Evolutionary conservation across 2,329 filamentous ascomycete species (phyloP), one percentile per base, ranked within the genome.

Genomic region (Fusarium dlaminii): DNA sequence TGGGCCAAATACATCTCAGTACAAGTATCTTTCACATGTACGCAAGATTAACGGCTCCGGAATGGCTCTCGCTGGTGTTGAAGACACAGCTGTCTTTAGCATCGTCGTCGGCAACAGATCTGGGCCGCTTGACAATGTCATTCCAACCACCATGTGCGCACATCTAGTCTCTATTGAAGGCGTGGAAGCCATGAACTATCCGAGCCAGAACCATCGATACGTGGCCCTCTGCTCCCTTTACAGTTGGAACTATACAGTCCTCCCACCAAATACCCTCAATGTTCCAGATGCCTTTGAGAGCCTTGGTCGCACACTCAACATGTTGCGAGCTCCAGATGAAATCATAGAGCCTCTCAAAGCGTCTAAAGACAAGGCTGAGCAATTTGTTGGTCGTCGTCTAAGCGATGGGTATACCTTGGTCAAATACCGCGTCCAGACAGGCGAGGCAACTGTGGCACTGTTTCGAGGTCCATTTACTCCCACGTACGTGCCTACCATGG

Each of bases 81-180:
- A 83, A 13, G 81, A 83, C 22, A 59, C 37, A 4, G 39, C 37
- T 1, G 36, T 62, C 5, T 85, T 82, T 40, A 74, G 68, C 13
- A 77, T 86, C 24, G 79, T 86, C 3, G 65, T 86, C 2, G 76
- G 77, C 5, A 68, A 78, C 43, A 79, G 84, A 10, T 75, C 78
- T 2, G 85, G 84, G 0, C 79, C 80, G 0, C 55, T 82, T 1
- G 68, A 79, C 22, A 79, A 72, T 22, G 36, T 29, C 6, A 18
- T 63, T 15, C 79, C 83, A 2, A 74, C 75, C 1, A 70, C 78
- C 1, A 72, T 82, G n/a, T 63, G 70, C 6, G 83, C 76, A 0
- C 84, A 86, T 68, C 78, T 86, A 0, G 76, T 86, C 6, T 82
- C 79, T 0, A 78, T 86, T 11, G 82, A 85, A 58, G 77, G 79